phyloP scores from a whole-genome alignment of 139 green algal genomes.

The Chlorella sp. region DNA sequence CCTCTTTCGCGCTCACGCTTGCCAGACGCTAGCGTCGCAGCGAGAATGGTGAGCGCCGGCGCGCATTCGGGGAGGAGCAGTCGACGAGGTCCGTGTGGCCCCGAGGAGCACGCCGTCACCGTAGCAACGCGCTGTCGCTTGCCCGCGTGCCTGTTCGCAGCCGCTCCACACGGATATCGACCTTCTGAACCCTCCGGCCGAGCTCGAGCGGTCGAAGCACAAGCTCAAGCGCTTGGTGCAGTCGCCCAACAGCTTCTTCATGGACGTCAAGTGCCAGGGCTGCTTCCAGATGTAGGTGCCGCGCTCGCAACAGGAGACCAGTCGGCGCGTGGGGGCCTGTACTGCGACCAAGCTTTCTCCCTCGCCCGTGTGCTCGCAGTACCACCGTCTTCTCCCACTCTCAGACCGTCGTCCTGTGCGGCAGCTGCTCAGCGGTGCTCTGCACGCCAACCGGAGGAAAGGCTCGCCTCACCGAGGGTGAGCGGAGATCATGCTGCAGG shows the following conservation, averaged over 20 bases:
- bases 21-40: no score
- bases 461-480: slow-evolving; percentile 92
- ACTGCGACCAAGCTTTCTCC: neutral
- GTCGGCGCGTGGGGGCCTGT: neutral
- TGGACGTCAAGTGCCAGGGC: slow-evolving; percentile 68
- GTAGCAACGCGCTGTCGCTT: no score
- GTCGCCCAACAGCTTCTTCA: slow-evolving; percentile 41
- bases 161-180: slow-evolving; percentile 77
- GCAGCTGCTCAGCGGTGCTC: slow-evolving; percentile 91
- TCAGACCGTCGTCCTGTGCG: slow-evolving; percentile 96
- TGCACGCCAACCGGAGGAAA: slow-evolving; percentile 95
- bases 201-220: slow-evolving; percentile 93
- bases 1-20: no score
- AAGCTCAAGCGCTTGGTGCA: slow-evolving; percentile 90
- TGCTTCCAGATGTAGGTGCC: slow-evolving; percentile 92
- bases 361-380: slow-evolving; percentile 45
- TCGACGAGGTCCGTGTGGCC: no score
- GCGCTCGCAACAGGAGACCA: neutral
- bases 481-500: no score
- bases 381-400: slow-evolving; percentile 98
- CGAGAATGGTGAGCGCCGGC: no score
- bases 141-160: no score
- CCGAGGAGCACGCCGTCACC: no score
- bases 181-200: slow-evolving; percentile 93
- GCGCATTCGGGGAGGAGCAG: no score